phyloP scores from a whole-genome alignment of 306 rosid genomes.

The Hylodesmum podocarpum region DNA sequence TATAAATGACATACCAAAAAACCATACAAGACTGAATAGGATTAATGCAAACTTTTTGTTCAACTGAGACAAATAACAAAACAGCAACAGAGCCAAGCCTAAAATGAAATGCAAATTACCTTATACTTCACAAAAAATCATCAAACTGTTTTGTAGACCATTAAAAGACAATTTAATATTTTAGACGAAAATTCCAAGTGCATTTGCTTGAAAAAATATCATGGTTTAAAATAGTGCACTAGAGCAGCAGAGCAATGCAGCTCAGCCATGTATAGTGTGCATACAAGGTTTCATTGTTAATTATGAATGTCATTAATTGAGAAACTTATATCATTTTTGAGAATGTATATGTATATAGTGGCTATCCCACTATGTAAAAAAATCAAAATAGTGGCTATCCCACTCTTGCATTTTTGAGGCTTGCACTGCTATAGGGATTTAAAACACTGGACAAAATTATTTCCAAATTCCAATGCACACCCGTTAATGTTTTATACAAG shows the following conservation, averaged over 20 bases:
- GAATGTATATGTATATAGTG: neutral
- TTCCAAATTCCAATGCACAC: constrained; percentile 15
- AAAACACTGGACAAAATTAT: neutral
- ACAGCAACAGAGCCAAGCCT: neutral
- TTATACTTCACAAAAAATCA: neutral
- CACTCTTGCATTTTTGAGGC: neutral
- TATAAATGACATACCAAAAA: neutral
- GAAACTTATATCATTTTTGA: neutral
- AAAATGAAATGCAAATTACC: constrained; percentile 25
- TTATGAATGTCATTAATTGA: neutral
- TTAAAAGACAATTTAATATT: constrained; percentile 17
- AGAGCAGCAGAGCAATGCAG: neutral
- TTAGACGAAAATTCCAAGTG: constrained; percentile 17
- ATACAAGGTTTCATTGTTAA: neutral
- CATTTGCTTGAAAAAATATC: constrained; percentile 9
- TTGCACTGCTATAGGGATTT: neutral
- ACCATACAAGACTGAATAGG: neutral
- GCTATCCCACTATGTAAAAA: neutral
- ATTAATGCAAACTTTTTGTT: neutral
- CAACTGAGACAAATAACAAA: constrained; percentile 15
- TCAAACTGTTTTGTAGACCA: neutral
- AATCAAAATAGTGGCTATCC: neutral
- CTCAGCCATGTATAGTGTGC: no score
- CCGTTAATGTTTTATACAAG: neutral
- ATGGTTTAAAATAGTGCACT: neutral